Evolutionary conservation across 2,329 filamentous ascomycete genomes (phyloP).

Genomic region (Clonostachys rosea): DNA sequence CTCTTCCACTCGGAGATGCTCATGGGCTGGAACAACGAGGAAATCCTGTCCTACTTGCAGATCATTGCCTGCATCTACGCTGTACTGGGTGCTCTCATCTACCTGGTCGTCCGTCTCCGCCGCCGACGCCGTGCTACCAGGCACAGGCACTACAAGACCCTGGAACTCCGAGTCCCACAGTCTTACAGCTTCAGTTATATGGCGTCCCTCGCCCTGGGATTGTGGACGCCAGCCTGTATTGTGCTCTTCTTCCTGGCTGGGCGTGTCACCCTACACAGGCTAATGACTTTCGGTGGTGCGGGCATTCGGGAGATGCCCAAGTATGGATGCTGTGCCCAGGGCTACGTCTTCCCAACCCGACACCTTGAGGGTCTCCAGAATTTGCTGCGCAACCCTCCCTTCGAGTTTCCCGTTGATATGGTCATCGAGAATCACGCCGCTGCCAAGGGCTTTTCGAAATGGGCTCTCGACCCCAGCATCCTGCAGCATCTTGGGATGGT

Average conservation of each 20-base stretch:
- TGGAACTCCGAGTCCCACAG: slow-evolving; percentile 1
- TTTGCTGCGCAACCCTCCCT: slow-evolving; percentile 20
- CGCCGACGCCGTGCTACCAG: neutral
- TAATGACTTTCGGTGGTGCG: slow-evolving; percentile 10
- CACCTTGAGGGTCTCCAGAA: slow-evolving; percentile 18
- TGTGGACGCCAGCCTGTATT: slow-evolving; percentile 24
- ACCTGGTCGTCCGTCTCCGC: slow-evolving; percentile 4
- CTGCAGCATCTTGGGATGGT: slow-evolving; percentile 27
- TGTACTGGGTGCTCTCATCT: slow-evolving; percentile 9
- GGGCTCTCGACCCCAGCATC: slow-evolving; percentile 28
- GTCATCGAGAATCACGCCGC: slow-evolving; percentile 25
- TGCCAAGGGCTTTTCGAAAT: slow-evolving; percentile 19
- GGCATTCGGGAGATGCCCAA: slow-evolving; percentile 25
- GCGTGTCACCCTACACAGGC: slow-evolving; percentile 14
- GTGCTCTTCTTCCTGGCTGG: slow-evolving; percentile 20
- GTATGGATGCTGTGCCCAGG: slow-evolving; percentile 32
- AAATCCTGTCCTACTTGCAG: slow-evolving; percentile 19
- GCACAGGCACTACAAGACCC: slow-evolving; percentile 1
- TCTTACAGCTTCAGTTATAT: slow-evolving; percentile 13
- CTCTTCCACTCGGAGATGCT: slow-evolving; percentile 30
- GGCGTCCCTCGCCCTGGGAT: slow-evolving; percentile 14
- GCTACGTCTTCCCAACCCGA: slow-evolving; percentile 23
- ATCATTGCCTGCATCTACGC: slow-evolving; percentile 17
- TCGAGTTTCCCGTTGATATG: slow-evolving; percentile 24
- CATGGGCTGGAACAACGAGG: slow-evolving; percentile 30